These are phyloP conservation scores for Aquilaria malaccensis DNA, from an alignment of 345 rosid genomes.

Conservation along the genomic window DNA sequence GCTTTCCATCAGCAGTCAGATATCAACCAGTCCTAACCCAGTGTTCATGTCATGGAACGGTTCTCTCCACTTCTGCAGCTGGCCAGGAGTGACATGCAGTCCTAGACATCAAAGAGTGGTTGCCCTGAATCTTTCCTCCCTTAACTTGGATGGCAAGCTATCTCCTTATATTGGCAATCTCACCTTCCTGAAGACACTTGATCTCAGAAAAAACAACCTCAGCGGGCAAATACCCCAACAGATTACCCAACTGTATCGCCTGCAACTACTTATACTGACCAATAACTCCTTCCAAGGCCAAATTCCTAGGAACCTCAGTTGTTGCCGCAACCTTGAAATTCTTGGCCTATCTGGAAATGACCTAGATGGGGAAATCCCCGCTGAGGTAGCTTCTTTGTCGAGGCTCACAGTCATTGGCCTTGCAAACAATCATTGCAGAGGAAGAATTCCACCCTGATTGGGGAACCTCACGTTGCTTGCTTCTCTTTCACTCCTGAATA, in stretches of 20 bases:
- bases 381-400: neutral
- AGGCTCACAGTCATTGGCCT: neutral
- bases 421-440: conserved; percentile 5
- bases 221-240: conserved; percentile 10
- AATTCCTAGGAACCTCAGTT: conserved; percentile 13
- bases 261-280: neutral
- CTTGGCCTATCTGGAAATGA: neutral
- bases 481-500: neutral
- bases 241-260: conserved; percentile 5
- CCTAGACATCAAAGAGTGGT: conserved; percentile 4
- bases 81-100: conserved; percentile 16
- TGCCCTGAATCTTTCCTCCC: neutral
- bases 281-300: conserved; percentile 17
- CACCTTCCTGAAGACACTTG: conserved; percentile 4
- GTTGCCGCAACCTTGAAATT: neutral
- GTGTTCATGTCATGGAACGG: conserved; percentile 9
- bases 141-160: neutral
- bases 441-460: conserved; percentile 15
- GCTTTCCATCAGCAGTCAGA: neutral
- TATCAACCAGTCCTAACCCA: neutral
- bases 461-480: conserved; percentile 15
- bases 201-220: conserved; percentile 9
- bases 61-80: conserved; percentile 9
- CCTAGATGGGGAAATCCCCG: conserved; percentile 12
- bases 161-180: conserved; percentile 13